Conservation (phyloP, 768 basidiomycete species). For the Mycena pura region DNA sequence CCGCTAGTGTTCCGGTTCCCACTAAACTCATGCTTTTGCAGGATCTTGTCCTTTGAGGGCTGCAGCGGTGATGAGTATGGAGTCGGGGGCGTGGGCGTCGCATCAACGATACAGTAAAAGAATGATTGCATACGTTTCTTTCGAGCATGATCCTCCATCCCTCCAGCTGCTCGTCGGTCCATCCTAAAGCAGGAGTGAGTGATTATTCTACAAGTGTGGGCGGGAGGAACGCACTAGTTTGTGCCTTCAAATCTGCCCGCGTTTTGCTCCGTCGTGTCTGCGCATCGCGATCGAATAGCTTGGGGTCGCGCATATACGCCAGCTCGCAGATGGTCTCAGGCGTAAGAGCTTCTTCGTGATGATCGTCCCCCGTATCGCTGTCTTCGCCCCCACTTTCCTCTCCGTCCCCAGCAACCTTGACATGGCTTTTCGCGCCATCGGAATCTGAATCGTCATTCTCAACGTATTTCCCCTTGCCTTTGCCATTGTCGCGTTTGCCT, state of each 20-base stretch:
- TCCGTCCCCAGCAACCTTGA: slow-evolving; percentile 67
- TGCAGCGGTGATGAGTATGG: too few species aligned
- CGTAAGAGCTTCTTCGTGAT: slow-evolving; percentile 33
- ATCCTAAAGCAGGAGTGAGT: slow-evolving; percentile 49
- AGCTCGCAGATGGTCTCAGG: slow-evolving; percentile 75
- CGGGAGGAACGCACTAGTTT: slow-evolving; percentile 59
- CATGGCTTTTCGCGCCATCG: slow-evolving; percentile 39
- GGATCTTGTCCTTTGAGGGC: slow-evolving; percentile 78
- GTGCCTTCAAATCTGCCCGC: slow-evolving; percentile 66
- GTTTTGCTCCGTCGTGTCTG: slow-evolving; percentile 73
- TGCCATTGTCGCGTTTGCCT: slow-evolving; percentile 30
- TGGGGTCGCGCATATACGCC: slow-evolving; percentile 78
- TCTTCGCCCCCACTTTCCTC: slow-evolving; percentile 53
- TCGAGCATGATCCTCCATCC: slow-evolving; percentile 94
- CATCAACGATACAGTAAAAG: background rate
- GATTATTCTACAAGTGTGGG: background rate
- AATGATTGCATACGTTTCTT: slow-evolving; percentile 78
- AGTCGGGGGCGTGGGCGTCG: too few species aligned
- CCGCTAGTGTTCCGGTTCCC: slow-evolving; percentile 70
- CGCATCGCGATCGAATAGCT: slow-evolving; percentile 78
- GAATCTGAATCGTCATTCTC: slow-evolving; percentile 64
- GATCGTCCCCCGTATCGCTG: slow-evolving; percentile 36
- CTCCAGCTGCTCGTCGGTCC: slow-evolving; percentile 87
- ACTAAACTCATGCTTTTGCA: slow-evolving; percentile 78
- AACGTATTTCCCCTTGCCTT: slow-evolving; percentile 35